Evolutionary conservation across 164 flowering plant species (phyloP), one percentile per base, ranked within the genome.

Genomic region (Hamamelis virginiana): DNA sequence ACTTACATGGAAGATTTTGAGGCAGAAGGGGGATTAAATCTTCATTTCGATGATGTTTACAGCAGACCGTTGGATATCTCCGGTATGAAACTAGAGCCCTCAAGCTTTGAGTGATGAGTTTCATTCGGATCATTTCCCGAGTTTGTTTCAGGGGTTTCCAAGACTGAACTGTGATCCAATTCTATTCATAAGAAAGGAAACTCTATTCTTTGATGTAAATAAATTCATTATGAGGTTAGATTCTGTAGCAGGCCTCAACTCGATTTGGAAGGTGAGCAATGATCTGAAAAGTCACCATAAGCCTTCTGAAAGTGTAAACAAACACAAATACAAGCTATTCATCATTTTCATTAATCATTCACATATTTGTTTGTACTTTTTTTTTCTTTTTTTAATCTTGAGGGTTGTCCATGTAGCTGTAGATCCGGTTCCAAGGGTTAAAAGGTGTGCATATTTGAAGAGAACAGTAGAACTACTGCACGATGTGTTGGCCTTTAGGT

Each of bases 31-130:
- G 82, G 76, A 16, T 65, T 85, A 18, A 73, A 78, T 77, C 96
- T 90, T 68, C 94, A 86, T 47, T 95, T 95, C 74, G 89, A 79
- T 69, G 97, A 95, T 77, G 65, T 92, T 45, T 94, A 85, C 41
- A 67, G 72, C 56, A 74, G 73, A 62, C 87, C 81, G 33, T 76
- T 80, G 14, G 85, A 78, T 59, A 72, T 46, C 67, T 76, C 81
- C 53, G 28, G 50, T n/a, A 60, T 43, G 19, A 72, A 70, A 67
- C 64, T 67, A 72, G 76, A 72, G 22, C 48, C 79, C 69, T 62
- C 62, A 43, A 77, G 65, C 47, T 67, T 62, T 52, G 67, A 61
- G n/a, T 69, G 22, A 74, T 22, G 59, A 16, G 25, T 25, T 6
- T 23, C n/a, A 8, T 44, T 9, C 70, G 1, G 5, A 43, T 41